These are phyloP conservation scores for Leccinum variicolor DNA, from an alignment of 768 basidiomycete species.

Conservation along the genomic window DNA sequence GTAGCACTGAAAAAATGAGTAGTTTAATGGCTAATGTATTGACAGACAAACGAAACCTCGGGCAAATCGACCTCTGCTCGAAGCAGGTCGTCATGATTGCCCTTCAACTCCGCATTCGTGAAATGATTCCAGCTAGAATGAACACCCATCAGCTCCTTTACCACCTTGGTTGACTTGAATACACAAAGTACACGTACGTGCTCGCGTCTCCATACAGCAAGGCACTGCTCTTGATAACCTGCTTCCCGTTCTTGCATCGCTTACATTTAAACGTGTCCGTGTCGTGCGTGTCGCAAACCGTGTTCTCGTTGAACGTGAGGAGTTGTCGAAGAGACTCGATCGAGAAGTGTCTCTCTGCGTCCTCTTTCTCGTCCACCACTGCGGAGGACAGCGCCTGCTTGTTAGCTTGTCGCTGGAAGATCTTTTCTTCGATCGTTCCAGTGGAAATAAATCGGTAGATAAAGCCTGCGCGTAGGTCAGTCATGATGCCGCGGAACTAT, in stretches of 20 bases:
- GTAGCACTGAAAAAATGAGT: too few species aligned
- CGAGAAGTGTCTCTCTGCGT: conserved; percentile 93
- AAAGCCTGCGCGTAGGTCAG: conserved; percentile 57
- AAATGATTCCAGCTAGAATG: conserved; percentile 78
- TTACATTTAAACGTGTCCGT: conserved; percentile 99
- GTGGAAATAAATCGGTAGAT: conserved; percentile 95
- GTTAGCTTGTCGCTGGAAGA: conserved; percentile 94
- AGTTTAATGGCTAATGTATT: too few species aligned
- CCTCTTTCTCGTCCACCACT: conserved; percentile 97
- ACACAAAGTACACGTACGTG: conserved; percentile 61
- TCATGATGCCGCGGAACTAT: neutral
- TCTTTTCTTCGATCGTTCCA: conserved; percentile 98
- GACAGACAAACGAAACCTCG: too few species aligned
- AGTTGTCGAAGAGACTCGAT: conserved; percentile 83
- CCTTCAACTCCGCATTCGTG: too few species aligned
- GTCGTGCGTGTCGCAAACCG: conserved; percentile 92
- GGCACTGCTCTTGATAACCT: conserved; percentile 77
- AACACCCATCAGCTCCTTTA: conserved; percentile 1
- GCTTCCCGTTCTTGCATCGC: conserved; percentile 83
- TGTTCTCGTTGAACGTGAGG: conserved; percentile 86
- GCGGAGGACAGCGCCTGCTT: conserved; percentile 96
- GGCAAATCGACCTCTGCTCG: too few species aligned
- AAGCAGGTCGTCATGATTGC: too few species aligned
- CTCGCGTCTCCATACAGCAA: conserved; percentile 96
- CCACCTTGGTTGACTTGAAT: neutral